A percentile compares a stretch with the other conserved stretches of the same genome.
These are phyloP conservation scores for Backusella parvicylindrica DNA, from an alignment of 192 early-diverging fungal genomes.

Conservation along the genomic window DNA sequence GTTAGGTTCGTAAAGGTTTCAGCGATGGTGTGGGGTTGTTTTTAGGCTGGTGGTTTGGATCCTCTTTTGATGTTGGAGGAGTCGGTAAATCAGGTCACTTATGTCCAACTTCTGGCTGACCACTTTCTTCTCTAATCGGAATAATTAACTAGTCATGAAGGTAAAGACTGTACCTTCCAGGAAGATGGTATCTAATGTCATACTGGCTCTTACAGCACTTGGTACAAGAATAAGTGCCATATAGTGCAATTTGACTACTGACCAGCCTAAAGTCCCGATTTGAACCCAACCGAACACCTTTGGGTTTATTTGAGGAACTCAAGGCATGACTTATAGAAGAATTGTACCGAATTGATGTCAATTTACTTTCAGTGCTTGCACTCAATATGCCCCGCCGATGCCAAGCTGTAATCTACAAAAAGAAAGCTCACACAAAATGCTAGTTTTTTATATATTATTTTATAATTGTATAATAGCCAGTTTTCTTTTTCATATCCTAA, in stretches of 20 bases:
- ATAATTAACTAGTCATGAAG: not conserved
- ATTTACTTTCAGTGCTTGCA: not conserved
- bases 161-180: not conserved
- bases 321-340: not conserved
- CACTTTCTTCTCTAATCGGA: not conserved
- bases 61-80: not conserved
- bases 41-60: too few relatives aligned
- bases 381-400: not conserved
- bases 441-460: not conserved
- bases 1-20: not conserved
- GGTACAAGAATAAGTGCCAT: not conserved
- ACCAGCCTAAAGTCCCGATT: not conserved
- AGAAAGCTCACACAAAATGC: not conserved
- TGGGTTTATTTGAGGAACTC: not conserved
- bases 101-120: not conserved
- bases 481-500: not conserved
- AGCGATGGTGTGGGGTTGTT: not conserved
- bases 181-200: not conserved
- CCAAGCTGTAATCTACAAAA: not conserved
- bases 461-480: not conserved
- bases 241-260: constrained; percentile 4
- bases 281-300: too few relatives aligned
- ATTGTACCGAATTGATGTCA: not conserved
- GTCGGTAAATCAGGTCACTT: not conserved
- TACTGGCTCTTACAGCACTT: not conserved